Conservation (phyloP, 2,329 filamentous ascomycete species). For the Rutstroemia sp. region DNA sequence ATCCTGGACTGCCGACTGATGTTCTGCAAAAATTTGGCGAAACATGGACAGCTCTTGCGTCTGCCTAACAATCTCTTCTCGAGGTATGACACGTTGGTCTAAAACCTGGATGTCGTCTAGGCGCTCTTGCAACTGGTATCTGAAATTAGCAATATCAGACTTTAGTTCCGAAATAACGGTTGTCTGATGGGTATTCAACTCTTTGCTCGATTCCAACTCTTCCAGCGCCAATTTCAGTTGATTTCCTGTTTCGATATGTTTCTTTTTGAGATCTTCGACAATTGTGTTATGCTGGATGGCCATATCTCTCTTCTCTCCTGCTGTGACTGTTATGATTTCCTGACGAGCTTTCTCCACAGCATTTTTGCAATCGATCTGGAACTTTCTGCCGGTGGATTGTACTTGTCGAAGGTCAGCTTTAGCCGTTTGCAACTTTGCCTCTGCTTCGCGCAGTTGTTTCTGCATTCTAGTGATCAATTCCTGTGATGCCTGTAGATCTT, state of each 20-base stretch:
- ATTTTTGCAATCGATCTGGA: neutral
- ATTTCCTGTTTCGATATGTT: neutral
- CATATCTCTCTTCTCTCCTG: conserved; percentile 4
- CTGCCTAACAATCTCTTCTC: neutral
- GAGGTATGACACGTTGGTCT: neutral
- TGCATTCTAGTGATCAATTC: conserved; percentile 8
- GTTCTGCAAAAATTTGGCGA: neutral
- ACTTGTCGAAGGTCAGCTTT: conserved; percentile 23
- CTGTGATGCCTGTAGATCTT: conserved; percentile 11
- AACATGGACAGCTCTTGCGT: neutral
- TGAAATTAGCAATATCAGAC: neutral
- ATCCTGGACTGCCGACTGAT: neutral
- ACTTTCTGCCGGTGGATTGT: conserved; percentile 23
- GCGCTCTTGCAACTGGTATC: conserved; percentile 1
- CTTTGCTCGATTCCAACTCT: neutral
- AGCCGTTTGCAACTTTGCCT: conserved; percentile 9
- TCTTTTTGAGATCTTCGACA: conserved; percentile 3
- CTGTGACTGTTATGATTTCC: conserved; percentile 23
- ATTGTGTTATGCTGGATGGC: neutral
- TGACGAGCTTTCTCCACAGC: neutral
- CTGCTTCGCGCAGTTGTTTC: conserved; percentile 9
- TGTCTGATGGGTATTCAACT: neutral
- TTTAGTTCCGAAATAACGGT: neutral
- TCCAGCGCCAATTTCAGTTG: neutral
- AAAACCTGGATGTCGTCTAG: neutral